Evolutionary conservation across 164 flowering plant genomes (phyloP), one percentile per base, ranked within the genome.

Genomic region (Tinospora cordifolia): DNA sequence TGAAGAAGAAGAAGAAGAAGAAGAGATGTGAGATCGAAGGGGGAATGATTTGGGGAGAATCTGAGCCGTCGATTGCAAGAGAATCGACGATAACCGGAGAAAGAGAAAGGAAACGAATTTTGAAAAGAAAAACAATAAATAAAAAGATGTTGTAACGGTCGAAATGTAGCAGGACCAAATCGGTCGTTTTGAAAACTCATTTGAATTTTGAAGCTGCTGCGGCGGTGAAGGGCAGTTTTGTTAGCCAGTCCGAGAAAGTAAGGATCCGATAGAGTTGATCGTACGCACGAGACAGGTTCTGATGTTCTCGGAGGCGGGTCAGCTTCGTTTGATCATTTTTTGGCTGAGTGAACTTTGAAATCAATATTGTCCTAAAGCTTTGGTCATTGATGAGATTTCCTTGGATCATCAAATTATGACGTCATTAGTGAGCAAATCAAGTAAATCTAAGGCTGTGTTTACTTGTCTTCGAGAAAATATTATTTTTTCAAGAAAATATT

Each of bases 31-130:
- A n/a, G n/a, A n/a, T n/a, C n/a, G 59, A 71, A 71, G 25, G 38
- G 69, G n/a, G 67, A 49, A 59, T 57, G 65, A 47, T 65, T 69
- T 70, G n/a, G 66, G 66, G 49, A 51, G 54, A 68, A 82, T 77
- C 78, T 75, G 78, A 67, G 38, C 83, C 84, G 78, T 84, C 65
- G 72, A 58, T 69, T 68, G 58, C 38, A 44, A 24, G 62, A 30
- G 21, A 30, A 76, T 78, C 75, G 69, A 83, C 76, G 83, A 80
- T 25, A 12, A 38, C 38, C 54, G 46, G 71, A 21, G 38, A 76
- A 30, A 67, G 73, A 44, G 74, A 67, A 68, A 57, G 73, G 70
- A 24, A 66, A 39, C 11, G 21, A 40, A 44, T 77, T 80, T 78
- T 72, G 72, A 77, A 79, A 72, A 63, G 15, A 67, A 30, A 30